Evolutionary conservation across 2,329 filamentous ascomycete genomes (phyloP).

Genomic region (Aspergillus neotritici): DNA sequence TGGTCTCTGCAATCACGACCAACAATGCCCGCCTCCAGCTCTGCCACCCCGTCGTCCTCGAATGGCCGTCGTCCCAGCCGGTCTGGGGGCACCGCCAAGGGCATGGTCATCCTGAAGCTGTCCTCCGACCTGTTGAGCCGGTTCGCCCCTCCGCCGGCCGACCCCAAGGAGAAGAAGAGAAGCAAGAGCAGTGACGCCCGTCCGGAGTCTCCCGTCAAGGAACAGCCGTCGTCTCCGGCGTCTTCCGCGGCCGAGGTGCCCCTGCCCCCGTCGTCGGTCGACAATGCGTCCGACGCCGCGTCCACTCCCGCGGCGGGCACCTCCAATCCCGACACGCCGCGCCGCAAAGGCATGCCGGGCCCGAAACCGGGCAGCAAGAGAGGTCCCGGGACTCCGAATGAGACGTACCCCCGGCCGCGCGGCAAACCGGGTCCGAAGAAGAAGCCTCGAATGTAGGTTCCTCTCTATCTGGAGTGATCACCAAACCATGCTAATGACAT

Average conservation of each 20-base stretch:
- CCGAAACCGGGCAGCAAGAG: slow-evolving; percentile 61
- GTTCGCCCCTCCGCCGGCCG: slow-evolving; percentile 24
- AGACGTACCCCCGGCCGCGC: slow-evolving; percentile 62
- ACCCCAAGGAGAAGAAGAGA: slow-evolving; percentile 18
- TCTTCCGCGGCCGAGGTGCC: slow-evolving; percentile 31
- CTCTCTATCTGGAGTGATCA: background rate
- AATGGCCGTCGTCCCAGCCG: slow-evolving; percentile 35
- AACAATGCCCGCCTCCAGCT: slow-evolving; percentile 22
- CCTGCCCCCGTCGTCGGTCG: slow-evolving; percentile 34
- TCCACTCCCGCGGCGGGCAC: slow-evolving; percentile 37
- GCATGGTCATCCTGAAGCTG: slow-evolving; percentile 37
- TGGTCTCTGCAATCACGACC: background rate
- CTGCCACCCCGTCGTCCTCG: slow-evolving; percentile 18
- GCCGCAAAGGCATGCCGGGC: slow-evolving; percentile 72
- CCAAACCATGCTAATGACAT: background rate
- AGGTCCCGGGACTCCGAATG: slow-evolving; percentile 48
- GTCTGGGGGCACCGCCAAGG: slow-evolving; percentile 24
- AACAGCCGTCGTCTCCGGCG: slow-evolving; percentile 33
- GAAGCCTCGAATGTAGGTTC: slow-evolving; percentile 82
- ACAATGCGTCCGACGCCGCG: slow-evolving; percentile 37
- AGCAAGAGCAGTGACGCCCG: slow-evolving; percentile 12
- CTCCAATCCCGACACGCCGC: slow-evolving; percentile 46
- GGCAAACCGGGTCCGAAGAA: slow-evolving; percentile 95
- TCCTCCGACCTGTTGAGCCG: slow-evolving; percentile 32
- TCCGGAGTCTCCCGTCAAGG: slow-evolving; percentile 20